A percentile compares a stretch with the other conserved stretches of the same genome.
phyloP scores from a whole-genome alignment of 2,329 filamentous ascomycete species.

The Ceratocystis diversiconidia region DNA sequence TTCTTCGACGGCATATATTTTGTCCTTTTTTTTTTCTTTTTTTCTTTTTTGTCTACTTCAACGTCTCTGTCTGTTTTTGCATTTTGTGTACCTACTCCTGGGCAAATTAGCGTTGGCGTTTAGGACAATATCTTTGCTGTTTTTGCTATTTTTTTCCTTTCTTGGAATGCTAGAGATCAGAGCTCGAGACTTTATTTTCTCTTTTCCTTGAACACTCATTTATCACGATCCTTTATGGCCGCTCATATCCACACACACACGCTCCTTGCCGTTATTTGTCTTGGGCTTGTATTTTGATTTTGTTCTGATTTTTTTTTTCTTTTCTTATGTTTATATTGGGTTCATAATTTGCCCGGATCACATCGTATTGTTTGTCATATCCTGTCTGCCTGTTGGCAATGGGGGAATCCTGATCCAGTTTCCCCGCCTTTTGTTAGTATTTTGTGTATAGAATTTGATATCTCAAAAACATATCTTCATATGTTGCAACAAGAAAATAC shows the following conservation, averaged over 20 bases:
- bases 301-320: background rate
- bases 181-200: background rate
- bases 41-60: background rate
- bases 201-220: background rate
- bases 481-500: constrained; percentile 10
- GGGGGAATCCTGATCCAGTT: constrained; percentile 15
- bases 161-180: background rate
- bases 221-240: constrained; percentile 9
- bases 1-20: constrained; percentile 10
- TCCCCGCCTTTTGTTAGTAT: constrained; percentile 11
- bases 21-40: background rate
- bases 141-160: constrained; percentile 5
- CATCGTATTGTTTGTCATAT: constrained; percentile 16
- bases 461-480: constrained; percentile 11
- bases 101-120: constrained; percentile 18
- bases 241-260: background rate
- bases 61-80: constrained; percentile 7
- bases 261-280: constrained; percentile 6
- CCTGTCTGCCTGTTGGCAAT: constrained; percentile 18
- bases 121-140: constrained; percentile 11
- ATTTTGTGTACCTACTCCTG: constrained; percentile 13
- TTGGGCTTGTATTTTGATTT: background rate
- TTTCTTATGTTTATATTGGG: constrained; percentile 2
- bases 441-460: constrained; percentile 16
- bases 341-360: constrained; percentile 15